Conservation (phyloP, 2,329 filamentous ascomycete genomes). For the Cercospora citrullina region DNA sequence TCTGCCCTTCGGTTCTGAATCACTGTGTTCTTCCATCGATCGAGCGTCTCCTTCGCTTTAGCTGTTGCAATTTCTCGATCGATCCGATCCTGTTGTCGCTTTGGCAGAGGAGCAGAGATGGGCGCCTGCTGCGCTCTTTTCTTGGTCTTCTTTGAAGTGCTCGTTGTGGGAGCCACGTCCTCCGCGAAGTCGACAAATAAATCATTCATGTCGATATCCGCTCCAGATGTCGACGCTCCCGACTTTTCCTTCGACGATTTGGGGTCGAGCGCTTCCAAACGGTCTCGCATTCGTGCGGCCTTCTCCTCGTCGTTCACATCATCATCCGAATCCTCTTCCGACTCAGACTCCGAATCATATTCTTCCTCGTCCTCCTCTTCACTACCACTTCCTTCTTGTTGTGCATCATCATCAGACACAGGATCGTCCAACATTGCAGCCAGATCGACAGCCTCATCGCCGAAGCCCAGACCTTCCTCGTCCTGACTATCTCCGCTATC, state of each 20-base stretch:
- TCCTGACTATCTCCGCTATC: constrained; percentile 48
- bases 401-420: constrained; percentile 47
- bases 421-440: constrained; percentile 60
- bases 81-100: constrained; percentile 80
- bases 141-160: constrained; percentile 61
- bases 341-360: constrained; percentile 54
- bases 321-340: constrained; percentile 43
- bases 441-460: constrained; percentile 63
- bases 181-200: constrained; percentile 64
- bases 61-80: constrained; percentile 81
- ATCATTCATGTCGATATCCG: constrained; percentile 52
- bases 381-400: constrained; percentile 33
- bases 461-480: constrained; percentile 56
- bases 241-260: constrained; percentile 13
- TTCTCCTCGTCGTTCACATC: constrained; percentile 55
- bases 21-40: constrained; percentile 91
- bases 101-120: constrained; percentile 78
- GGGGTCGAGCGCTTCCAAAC: constrained; percentile 52
- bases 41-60: constrained; percentile 86
- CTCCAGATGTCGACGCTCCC: constrained; percentile 26
- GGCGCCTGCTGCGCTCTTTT: constrained; percentile 33
- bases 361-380: constrained; percentile 53
- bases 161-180: constrained; percentile 63
- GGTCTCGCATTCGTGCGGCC: constrained; percentile 61
- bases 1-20: constrained; percentile 91